These are phyloP conservation scores for Gracilariopsis chorda DNA, from an alignment of 23 red algal genomes.

Conservation along the genomic window DNA sequence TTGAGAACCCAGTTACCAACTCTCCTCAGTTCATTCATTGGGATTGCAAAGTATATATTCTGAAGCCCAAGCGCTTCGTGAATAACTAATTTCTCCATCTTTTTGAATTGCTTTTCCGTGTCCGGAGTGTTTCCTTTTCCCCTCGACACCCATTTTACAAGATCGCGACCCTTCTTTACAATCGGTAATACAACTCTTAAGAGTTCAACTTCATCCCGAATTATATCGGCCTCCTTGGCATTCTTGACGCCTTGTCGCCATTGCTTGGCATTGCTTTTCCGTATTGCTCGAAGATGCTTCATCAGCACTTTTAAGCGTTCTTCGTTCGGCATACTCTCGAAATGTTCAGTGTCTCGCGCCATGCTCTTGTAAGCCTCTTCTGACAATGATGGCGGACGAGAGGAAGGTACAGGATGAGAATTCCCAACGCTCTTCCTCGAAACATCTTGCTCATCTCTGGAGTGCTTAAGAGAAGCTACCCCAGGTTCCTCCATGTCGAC, in stretches of 20 bases:
- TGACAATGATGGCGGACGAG: constrained; percentile 9
- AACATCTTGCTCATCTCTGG: neutral
- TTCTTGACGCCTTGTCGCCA: constrained; percentile 3
- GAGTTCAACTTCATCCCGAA: neutral
- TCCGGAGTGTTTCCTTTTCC: neutral
- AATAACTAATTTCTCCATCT: neutral
- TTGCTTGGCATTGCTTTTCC: constrained; percentile 5
- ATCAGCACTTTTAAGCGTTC: constrained; percentile 11
- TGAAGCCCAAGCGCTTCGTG: neutral
- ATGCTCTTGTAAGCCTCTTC: constrained; percentile 21
- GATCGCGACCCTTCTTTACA: neutral
- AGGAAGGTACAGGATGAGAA: neutral
- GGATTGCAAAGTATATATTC: neutral
- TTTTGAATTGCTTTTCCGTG: neutral
- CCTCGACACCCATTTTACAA: neutral
- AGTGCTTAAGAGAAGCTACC: neutral
- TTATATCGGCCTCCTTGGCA: neutral
- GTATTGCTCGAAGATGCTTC: neutral
- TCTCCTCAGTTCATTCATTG: neutral
- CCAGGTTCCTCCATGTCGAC: neutral
- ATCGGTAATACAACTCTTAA: neutral
- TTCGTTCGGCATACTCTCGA: neutral
- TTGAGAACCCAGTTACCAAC: neutral
- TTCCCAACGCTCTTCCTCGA: neutral
- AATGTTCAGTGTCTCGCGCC: constrained; percentile 3